Evolutionary conservation across 1,284 basidiomycete species (phyloP).

Genomic region (Chalciporus sp.): DNA sequence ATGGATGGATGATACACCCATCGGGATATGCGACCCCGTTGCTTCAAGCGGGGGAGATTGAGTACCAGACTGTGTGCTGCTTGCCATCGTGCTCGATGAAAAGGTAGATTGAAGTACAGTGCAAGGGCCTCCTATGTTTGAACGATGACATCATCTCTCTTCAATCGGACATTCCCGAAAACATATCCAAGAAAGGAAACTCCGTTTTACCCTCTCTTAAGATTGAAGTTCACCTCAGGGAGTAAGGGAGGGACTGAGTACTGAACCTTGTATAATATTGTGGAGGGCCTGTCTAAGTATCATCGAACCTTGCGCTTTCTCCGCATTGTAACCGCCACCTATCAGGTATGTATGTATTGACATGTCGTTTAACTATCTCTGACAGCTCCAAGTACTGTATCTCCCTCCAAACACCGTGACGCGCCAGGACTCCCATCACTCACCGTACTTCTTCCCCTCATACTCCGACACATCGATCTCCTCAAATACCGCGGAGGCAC

Average conservation of each 20-base stretch:
- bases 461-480: slow-evolving; percentile 61
- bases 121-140: slow-evolving; percentile 4
- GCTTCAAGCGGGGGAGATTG: slow-evolving; percentile 56
- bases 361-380: neutral
- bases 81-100: slow-evolving; percentile 20
- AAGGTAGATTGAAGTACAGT: neutral
- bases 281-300: neutral
- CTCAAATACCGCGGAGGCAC: slow-evolving; percentile 51
- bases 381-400: neutral
- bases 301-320: neutral
- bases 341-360: neutral
- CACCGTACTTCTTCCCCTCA: slow-evolving; percentile 9
- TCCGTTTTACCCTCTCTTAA: neutral
- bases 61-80: slow-evolving; percentile 30
- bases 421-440: neutral
- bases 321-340: neutral
- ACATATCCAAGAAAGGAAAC: slow-evolving; percentile 19
- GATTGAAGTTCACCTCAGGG: neutral
- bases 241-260: neutral
- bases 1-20: slow-evolving; percentile 52
- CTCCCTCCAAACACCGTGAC: neutral
- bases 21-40: slow-evolving; percentile 45
- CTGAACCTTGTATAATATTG: neutral
- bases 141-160: slow-evolving; percentile 33
- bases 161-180: slow-evolving; percentile 24